Base-by-base conservation (phyloP, 164 flowering plant genomes). In the Platanus orientalis region DNA sequence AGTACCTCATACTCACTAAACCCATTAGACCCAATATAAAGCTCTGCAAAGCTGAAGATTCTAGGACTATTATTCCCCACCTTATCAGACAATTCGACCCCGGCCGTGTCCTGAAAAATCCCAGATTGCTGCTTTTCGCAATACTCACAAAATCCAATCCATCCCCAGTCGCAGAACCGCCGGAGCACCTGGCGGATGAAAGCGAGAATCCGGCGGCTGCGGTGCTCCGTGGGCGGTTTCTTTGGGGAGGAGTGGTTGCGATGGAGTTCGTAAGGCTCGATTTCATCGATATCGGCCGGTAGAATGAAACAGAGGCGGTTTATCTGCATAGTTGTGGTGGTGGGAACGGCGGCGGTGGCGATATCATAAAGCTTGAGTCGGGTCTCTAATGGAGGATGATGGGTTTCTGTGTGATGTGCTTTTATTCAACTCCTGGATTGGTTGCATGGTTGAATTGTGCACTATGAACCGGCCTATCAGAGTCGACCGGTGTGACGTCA, bases 1-100 rank as follows among this genome's bases (percentile, higher is more conserved):
- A 91, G 83, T 26, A 91, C 56, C 52, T 80, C 82, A n/a, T 78
- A 76, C 44, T 81, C 76, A 58, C 82, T 66, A 57, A 94, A 94
- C 2, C 99, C 99, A n/a, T 77, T 86, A 7, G 92, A 70, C 10
- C 92, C 99, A 25, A 94, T 82, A 60, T 88, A 94, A 7, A 94
- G 89, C 81, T 94, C 97, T 0, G 96, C 62, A 61, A 69, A 94
- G 72, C 93, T 85, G 67, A 89, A 94, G 25, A 84, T 86, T 67
- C 93, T 80, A 7, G 96, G 95, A 58, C 73, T 85, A 39, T 77
- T 74, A 0, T 66, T 61, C 10, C 75, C 69, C 12, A 68, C 69
- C 77, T 78, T 84, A 57, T 82, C 83, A 0, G 69, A 49, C 14
- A 88, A 10, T 28, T 74, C 69, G 6, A 85, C 76, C 0, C 99